Evolutionary conservation across 2,329 filamentous ascomycete genomes (phyloP).

Genomic region (Neonectria magnoliae): DNA sequence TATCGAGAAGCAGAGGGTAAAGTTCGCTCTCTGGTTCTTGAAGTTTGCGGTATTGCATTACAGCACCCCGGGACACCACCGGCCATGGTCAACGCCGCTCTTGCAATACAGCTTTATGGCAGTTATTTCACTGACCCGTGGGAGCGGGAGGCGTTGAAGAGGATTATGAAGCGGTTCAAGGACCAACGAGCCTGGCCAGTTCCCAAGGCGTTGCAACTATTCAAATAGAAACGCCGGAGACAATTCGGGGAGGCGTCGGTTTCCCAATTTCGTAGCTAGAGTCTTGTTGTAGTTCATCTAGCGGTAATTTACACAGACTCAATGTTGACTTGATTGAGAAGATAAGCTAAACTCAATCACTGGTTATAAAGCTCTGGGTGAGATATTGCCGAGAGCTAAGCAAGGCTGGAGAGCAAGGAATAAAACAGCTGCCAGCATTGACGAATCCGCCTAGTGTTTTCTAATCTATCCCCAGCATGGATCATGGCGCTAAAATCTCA

Average conservation of each 20-base stretch:
- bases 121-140: constrained; percentile 37
- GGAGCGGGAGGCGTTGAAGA: constrained; percentile 33
- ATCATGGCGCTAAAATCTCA: background rate
- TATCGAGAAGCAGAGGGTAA: constrained; percentile 29
- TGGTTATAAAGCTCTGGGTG: too few relatives aligned
- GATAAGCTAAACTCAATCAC: too few relatives aligned
- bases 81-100: constrained; percentile 27
- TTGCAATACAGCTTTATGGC: constrained; percentile 32
- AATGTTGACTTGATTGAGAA: too few relatives aligned
- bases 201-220: constrained; percentile 17
- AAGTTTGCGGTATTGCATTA: constrained; percentile 32
- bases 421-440: background rate
- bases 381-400: too few relatives aligned
- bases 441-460: background rate
- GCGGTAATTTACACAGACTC: background rate
- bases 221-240: background rate
- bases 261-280: too few relatives aligned
- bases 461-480: background rate
- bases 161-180: constrained; percentile 31
- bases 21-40: constrained; percentile 27
- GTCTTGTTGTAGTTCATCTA: too few relatives aligned
- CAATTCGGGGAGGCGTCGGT: too few relatives aligned
- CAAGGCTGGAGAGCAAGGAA: too few relatives aligned
- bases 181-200: constrained; percentile 35
- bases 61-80: constrained; percentile 30